Conservation (phyloP, 2,329 filamentous ascomycete genomes). For the Colletotrichum karsti region DNA sequence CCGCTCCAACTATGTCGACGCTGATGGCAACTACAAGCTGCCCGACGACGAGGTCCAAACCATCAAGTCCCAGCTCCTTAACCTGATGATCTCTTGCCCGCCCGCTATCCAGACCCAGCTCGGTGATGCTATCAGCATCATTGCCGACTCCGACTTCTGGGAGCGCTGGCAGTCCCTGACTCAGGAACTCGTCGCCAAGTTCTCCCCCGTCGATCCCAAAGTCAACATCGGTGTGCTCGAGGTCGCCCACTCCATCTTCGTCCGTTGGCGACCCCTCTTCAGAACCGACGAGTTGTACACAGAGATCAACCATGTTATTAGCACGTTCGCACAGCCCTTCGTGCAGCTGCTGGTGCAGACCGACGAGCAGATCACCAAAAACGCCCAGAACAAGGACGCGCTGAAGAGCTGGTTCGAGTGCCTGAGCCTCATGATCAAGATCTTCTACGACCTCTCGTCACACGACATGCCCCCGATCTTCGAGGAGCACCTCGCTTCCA, state of each 20-base stretch:
- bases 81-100: conserved; percentile 94
- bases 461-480: conserved; percentile 96
- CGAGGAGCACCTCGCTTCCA: conserved; percentile 83
- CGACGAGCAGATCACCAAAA: conserved; percentile 76
- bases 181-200: conserved; percentile 85
- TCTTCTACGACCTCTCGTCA: conserved; percentile 96
- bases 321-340: conserved; percentile 85
- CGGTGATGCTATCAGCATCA: conserved; percentile 95
- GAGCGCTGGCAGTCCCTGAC: conserved; percentile 95
- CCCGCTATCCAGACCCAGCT: conserved; percentile 90
- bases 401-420: conserved; percentile 85
- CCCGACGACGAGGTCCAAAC: conserved; percentile 82
- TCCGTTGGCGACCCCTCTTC: conserved; percentile 93
- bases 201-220: conserved; percentile 82
- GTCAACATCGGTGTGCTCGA: conserved; percentile 95
- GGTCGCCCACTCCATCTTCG: conserved; percentile 98
- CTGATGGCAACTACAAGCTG: conserved; percentile 93
- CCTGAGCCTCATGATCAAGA: conserved; percentile 87
- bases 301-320: conserved; percentile 95
- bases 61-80: conserved; percentile 95
- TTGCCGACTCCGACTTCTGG: conserved; percentile 98
- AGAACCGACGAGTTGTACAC: conserved; percentile 91
- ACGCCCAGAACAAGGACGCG: conserved; percentile 76
- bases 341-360: conserved; percentile 80
- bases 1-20: conserved; percentile 91